Evolutionary conservation across 495 filamentous ascomycete genomes (phyloP).

Genomic region (Aspergillus sparsus): DNA sequence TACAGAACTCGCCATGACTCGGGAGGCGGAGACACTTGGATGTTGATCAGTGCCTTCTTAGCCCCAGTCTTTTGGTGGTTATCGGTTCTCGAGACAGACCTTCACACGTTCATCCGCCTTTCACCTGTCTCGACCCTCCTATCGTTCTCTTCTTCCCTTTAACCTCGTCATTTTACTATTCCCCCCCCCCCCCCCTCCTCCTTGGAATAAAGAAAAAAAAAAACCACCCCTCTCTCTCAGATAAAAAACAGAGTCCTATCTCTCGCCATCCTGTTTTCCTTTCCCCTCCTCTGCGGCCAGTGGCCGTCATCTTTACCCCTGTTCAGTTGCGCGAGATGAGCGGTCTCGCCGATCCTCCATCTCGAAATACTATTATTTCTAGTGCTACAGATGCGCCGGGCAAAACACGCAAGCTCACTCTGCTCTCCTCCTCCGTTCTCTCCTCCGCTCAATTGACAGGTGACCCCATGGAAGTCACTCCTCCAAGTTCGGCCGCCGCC

Average conservation of each 20-base stretch:
- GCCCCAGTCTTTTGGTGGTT: conserved; percentile 29
- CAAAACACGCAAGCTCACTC: conserved; percentile 47
- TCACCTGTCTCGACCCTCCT: conserved; percentile 26
- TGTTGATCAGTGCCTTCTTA: conserved; percentile 42
- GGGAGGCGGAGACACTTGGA: conserved; percentile 33
- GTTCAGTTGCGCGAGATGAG: conserved; percentile 42
- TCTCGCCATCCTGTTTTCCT: conserved; percentile 17
- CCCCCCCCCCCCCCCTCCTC: background rate
- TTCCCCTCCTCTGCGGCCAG: conserved; percentile 24
- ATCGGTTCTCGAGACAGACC: conserved; percentile 21
- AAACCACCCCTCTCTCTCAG: background rate
- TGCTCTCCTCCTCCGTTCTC: conserved; percentile 45
- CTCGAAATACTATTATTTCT: conserved; percentile 39
- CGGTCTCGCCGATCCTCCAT: conserved; percentile 46
- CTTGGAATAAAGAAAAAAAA: conserved; percentile 3
- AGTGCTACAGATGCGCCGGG: conserved; percentile 40
- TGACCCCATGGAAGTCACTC: conserved; percentile 54
- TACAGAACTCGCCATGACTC: conserved; percentile 33
- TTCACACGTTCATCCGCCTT: conserved; percentile 36
- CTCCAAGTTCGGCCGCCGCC: conserved; percentile 39
- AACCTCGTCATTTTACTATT: background rate
- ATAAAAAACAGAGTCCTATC: conserved; percentile 4
- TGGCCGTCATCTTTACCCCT: conserved; percentile 24
- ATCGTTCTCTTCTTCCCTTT: conserved; percentile 11
- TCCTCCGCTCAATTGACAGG: conserved; percentile 40